A percentile compares a stretch with the other conserved stretches of the same genome.
phyloP scores from a whole-genome alignment of 352 stramenopile species.

The Pythium aquatile region DNA sequence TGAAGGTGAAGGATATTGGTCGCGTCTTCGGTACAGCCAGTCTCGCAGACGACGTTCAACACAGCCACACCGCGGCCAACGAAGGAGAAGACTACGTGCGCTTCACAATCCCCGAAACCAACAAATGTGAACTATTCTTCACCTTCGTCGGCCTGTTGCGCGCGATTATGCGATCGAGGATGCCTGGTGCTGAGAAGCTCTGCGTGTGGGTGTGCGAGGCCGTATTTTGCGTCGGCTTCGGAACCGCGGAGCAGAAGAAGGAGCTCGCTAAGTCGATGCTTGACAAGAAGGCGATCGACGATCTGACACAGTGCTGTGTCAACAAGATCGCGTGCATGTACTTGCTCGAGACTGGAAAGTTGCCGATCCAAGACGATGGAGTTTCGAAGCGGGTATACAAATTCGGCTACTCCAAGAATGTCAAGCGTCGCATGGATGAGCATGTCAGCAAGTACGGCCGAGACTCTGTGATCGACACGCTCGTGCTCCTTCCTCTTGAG shows the following conservation, averaged over 20 bases:
- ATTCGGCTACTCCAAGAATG: not conserved
- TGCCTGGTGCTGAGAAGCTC: not conserved
- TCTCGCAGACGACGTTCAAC: not conserved
- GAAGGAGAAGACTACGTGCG: constrained; percentile 6
- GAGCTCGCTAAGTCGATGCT: not conserved
- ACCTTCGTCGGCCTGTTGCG: constrained; percentile 9
- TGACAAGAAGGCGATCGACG: constrained; percentile 1
- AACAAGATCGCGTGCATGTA: not conserved
- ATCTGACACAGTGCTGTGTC: not conserved
- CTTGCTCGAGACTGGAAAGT: not conserved
- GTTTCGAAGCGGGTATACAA: too few relatives aligned
- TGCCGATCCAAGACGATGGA: not conserved
- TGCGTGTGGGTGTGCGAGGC: constrained; percentile 6
- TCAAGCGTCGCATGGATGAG: not conserved
- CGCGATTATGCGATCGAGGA: not conserved
- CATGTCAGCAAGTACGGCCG: not conserved
- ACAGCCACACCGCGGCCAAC: not conserved
- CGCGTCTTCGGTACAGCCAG: not conserved
- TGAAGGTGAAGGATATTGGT: constrained; percentile 13
- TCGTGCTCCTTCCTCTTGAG: constrained; percentile 3
- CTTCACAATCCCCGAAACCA: not conserved
- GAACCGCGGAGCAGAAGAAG: not conserved
- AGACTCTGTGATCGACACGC: constrained; percentile 5
- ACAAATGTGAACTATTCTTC: not conserved
- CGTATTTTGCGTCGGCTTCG: constrained; percentile 8